Evolutionary conservation across 257 asterid species (phyloP).

Genomic region (Forsythia suspensa): DNA sequence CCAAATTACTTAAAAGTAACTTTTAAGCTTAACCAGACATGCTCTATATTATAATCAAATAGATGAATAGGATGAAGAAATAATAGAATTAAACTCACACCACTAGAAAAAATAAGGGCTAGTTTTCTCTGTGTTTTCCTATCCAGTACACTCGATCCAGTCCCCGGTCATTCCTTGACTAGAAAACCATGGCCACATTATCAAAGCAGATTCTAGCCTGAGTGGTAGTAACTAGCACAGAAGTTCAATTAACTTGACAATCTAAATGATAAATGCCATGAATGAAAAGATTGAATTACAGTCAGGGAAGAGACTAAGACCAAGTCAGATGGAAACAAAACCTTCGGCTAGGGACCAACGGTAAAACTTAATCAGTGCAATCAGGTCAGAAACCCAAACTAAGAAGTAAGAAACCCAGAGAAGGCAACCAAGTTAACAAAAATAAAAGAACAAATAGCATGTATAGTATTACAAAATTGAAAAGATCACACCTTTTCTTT

Average conservation of each 20-base stretch:
- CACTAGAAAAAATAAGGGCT: not conserved
- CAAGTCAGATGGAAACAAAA: not conserved
- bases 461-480: not conserved
- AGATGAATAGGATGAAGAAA: not conserved
- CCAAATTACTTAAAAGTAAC: not conserved
- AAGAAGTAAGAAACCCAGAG: not conserved
- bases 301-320: not conserved
- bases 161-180: not conserved
- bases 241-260: not conserved
- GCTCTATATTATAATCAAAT: not conserved
- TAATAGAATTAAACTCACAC: not conserved
- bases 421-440: not conserved
- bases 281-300: not conserved
- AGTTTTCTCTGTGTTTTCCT: not conserved
- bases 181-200: too few species aligned
- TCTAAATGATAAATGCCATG: not conserved
- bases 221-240: too few species aligned
- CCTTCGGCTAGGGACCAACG: not conserved
- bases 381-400: not conserved
- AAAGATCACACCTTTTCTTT: not conserved
- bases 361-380: not conserved
- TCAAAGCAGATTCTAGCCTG: too few species aligned
- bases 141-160: not conserved
- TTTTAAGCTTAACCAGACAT: constrained; percentile 14
- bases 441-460: not conserved